Evolutionary conservation across 1,139 yeast genomes (phyloP).

Genomic region (Casaregolazyma lundiana): DNA sequence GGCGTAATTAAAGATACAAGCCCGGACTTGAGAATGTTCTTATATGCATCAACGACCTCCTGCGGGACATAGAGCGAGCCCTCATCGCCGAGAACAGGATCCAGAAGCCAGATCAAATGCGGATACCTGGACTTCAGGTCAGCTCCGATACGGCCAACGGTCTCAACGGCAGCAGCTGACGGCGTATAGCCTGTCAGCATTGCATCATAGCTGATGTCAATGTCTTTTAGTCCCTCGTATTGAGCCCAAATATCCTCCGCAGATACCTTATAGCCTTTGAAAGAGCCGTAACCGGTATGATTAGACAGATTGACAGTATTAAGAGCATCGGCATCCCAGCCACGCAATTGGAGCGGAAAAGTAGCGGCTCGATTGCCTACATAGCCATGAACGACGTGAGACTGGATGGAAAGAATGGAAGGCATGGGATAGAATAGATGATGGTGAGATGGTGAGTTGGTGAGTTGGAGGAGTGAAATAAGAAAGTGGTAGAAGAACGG

Average conservation of each 20-base stretch:
- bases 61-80: constrained; percentile 75
- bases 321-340: constrained; percentile 82
- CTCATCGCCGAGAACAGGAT: constrained; percentile 94
- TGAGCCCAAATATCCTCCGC: constrained; percentile 41
- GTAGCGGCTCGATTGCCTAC: constrained; percentile 80
- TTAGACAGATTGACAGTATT: constrained; percentile 79
- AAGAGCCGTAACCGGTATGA: constrained; percentile 70
- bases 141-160: constrained; percentile 44
- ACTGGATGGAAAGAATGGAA: constrained; percentile 54
- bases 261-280: constrained; percentile 43
- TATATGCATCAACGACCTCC: constrained; percentile 63
- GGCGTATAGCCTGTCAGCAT: constrained; percentile 73
- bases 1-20: constrained; percentile 74
- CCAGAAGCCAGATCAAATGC: constrained; percentile 56
- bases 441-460: too few species aligned
- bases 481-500: too few species aligned
- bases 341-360: constrained; percentile 69
- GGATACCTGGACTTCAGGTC: constrained; percentile 27
- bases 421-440: constrained; percentile 14
- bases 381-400: constrained; percentile 84
- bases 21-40: constrained; percentile 46
- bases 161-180: constrained; percentile 47
- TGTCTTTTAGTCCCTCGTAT: constrained; percentile 44
- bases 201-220: constrained; percentile 51
- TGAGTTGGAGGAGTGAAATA: too few species aligned